A percentile compares a stretch with the other conserved stretches of the same genome.
phyloP scores from a whole-genome alignment of 345 rosid species.

The Capsella bursapastoris region DNA sequence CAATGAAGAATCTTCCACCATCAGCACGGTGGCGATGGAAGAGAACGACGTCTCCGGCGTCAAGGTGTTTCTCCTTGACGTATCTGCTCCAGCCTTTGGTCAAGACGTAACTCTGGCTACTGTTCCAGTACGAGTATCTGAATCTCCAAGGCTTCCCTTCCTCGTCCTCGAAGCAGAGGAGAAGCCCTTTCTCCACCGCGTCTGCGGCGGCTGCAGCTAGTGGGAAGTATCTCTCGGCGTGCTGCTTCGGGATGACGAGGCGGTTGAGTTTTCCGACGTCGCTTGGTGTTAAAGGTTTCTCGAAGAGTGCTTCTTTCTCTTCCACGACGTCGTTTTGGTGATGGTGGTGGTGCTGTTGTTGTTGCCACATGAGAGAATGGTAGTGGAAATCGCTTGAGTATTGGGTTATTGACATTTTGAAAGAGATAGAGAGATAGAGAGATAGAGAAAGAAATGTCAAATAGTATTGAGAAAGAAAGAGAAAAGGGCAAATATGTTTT shows the following conservation, averaged over 20 bases:
- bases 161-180: constrained; percentile 86
- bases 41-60: constrained; percentile 75
- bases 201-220: constrained; percentile 53
- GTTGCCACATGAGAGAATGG: constrained; percentile 54
- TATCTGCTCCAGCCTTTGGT: constrained; percentile 95
- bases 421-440: constrained; percentile 27
- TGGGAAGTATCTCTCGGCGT: constrained; percentile 87
- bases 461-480: constrained; percentile 50
- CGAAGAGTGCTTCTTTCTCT: constrained; percentile 66
- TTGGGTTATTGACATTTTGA: constrained; percentile 57
- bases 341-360: constrained; percentile 41
- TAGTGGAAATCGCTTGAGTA: constrained; percentile 50
- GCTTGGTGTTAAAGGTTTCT: constrained; percentile 84
- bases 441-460: constrained; percentile 34
- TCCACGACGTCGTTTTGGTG: constrained; percentile 44
- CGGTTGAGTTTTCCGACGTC: constrained; percentile 95
- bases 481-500: constrained; percentile 22
- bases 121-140: constrained; percentile 83
- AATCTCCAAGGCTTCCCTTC: constrained; percentile 83
- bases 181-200: constrained; percentile 50
- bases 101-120: constrained; percentile 85
- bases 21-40: constrained; percentile 67
- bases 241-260: constrained; percentile 85
- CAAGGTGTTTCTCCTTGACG: constrained; percentile 83
- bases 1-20: constrained; percentile 64